Evolutionary conservation across 257 asterid genomes (phyloP), one percentile per base, ranked within the genome.

Genomic region (Forsythia suspensa): DNA sequence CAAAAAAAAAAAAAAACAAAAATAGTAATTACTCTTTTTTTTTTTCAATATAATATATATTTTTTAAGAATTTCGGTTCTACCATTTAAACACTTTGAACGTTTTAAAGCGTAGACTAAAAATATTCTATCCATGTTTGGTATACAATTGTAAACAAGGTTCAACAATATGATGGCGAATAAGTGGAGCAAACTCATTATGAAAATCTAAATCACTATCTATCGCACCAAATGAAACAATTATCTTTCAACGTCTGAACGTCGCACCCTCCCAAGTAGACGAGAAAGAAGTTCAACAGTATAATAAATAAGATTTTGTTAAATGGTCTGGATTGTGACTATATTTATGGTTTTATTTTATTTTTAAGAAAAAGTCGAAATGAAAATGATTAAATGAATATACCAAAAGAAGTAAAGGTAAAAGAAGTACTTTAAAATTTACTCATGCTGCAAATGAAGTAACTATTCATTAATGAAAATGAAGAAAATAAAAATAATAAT

Each of bases 391-490:
- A 11, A 51, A 51, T 11, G 59, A 51, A 51, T 18, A 6, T 55
- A 18, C 24, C 8, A 55, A 29, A 63, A 3, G 40, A 63, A 9
- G 37, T 34, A 63, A 63, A 63, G 70, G 70, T 63, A 10, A n/a
- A 9, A 55, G 65, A 7, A 5, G 11, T 57, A 57, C 11, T 57
- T 57, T 57, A 18, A 20, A 52, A 20, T 18, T 18, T n/a, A 18
- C 65, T 81, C 70, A 74, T 82, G 65, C 76, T 80, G 83, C 85
- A 83, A 86, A 88, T 84, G 83, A 84, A 84, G 89, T 85, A 78
- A 84, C 65, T 81, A 85, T 73, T 78, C 20, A 77, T 71, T 51
- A 13, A 24, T 37, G 16, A 72, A 29, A 43, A 55, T 51, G 68
- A 34, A 74, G 77, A 65, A 15, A 68, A 73, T 2, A 37, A 46